Base-by-base conservation (phyloP, 805 yeast species). In the Saccharomyces jurei region DNA sequence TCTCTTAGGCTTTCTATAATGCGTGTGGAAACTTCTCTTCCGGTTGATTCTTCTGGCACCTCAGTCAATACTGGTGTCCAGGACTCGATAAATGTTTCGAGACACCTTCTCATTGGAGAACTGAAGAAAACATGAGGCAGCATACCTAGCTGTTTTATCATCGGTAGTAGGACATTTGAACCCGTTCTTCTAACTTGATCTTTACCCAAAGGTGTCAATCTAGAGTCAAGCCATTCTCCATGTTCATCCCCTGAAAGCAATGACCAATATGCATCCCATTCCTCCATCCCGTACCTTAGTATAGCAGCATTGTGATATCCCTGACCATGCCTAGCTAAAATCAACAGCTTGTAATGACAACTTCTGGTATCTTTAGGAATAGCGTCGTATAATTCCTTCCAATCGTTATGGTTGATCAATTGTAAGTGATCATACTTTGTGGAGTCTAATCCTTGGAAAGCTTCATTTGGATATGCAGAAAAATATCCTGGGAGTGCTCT, bases 51-150 rank as follows among this genome's bases (percentile, higher is more conserved):
- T 8, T 30, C 41, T 4, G 36, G 22, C 22, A 72, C 79, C 10
- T 72, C 66, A 78, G 65, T 83, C 11, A 66, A 67, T 2, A 67
- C 74, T 25, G 87, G 96, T 88, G 63, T 71, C 13, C 67, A 69
- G 1, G 88, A 82, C 48, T 74, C 66, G 5, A 73, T 70, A 57
- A 79, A 71, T 0, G 89, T 84, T 60, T 77, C 77, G n/a, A 79
- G 71, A 25, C 87, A 80, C 61, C 89, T 74, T 49, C 84, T 81
- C 69, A 84, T 76, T 0, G 89, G 89, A 1, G 87, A 82, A 29
- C 77, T 76, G 64, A 78, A 84, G 58, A 79, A 81, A 47, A 69
- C 72, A 25, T 75, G 66, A 0, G 89, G 89, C n/a, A 80, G 58
- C 4, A 84, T 81, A 2, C 81, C 80, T 1, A 82, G 78, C n/a